A percentile compares a stretch with the other conserved stretches of the same genome.
These are phyloP conservation scores for Colletotrichum chrysophilum DNA, from an alignment of 2,329 filamentous ascomycete species.

Conservation along the genomic window DNA sequence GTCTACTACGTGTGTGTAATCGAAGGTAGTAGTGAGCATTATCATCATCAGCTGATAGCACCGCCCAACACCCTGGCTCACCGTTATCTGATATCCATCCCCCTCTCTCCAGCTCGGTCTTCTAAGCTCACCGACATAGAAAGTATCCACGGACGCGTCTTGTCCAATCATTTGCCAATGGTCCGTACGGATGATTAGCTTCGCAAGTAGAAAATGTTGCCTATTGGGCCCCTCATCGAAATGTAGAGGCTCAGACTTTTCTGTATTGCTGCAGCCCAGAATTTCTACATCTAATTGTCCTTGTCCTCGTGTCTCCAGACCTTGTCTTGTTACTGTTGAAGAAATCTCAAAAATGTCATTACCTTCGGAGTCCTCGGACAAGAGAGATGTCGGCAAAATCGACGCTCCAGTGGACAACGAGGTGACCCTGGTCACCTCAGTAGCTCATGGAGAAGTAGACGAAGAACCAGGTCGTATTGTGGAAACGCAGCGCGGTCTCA, in stretches of 20 bases:
- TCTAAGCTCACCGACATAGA: background rate
- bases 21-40: background rate
- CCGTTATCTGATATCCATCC: background rate
- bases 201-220: background rate
- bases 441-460: background rate
- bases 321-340: background rate
- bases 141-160: background rate
- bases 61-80: background rate
- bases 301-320: background rate
- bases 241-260: background rate
- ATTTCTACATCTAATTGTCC: background rate
- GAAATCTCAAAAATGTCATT: background rate
- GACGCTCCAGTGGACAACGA: background rate
- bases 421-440: background rate
- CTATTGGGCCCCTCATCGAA: background rate
- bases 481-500: slow-evolving; percentile 29
- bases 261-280: background rate
- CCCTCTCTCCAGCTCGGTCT: background rate
- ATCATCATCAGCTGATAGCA: background rate
- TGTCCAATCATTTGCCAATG: background rate
- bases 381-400: background rate
- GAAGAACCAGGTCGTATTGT: background rate
- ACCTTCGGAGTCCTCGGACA: background rate
- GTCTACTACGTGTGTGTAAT: background rate
- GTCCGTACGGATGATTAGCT: background rate